phyloP scores from a whole-genome alignment of 108 stramenopile genomes.

The Cylindrotheca fusiformis region DNA sequence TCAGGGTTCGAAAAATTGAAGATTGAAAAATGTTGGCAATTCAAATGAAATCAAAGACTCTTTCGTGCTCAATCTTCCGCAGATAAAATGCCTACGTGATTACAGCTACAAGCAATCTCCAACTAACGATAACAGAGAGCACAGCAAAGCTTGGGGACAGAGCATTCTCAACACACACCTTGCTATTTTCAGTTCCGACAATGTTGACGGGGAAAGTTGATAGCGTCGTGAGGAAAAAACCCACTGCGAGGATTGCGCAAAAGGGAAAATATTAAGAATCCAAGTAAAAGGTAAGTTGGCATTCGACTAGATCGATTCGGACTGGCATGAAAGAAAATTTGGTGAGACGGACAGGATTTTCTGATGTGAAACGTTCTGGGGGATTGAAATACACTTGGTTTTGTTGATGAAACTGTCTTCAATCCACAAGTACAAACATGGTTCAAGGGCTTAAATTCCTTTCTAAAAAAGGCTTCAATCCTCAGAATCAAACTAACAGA shows the following conservation, averaged over 20 bases:
- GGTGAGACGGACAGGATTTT: too few species aligned
- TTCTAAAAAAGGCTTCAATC: constrained; percentile 85
- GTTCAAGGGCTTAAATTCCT: constrained; percentile 81
- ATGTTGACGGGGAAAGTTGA: background rate
- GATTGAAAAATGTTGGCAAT: too few species aligned
- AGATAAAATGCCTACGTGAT: too few species aligned
- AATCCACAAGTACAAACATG: too few species aligned
- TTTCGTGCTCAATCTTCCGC: too few species aligned
- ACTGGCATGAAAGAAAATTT: too few species aligned
- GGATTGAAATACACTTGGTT: background rate
- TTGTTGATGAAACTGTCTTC: too few species aligned
- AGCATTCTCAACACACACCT: background rate
- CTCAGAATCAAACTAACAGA: constrained; percentile 71
- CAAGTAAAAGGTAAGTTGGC: constrained; percentile 22
- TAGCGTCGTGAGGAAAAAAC: background rate
- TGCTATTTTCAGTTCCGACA: background rate
- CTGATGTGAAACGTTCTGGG: too few species aligned
- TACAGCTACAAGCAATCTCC: too few species aligned
- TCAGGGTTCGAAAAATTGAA: too few species aligned
- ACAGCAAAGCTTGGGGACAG: background rate
- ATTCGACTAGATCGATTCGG: constrained; percentile 6
- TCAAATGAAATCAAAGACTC: too few species aligned
- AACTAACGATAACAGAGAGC: constrained; percentile 1
- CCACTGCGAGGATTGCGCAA: background rate
- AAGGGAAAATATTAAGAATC: background rate